phyloP scores from a whole-genome alignment of 2,329 filamentous ascomycete genomes.

The Rhexocercosporidium sp. region DNA sequence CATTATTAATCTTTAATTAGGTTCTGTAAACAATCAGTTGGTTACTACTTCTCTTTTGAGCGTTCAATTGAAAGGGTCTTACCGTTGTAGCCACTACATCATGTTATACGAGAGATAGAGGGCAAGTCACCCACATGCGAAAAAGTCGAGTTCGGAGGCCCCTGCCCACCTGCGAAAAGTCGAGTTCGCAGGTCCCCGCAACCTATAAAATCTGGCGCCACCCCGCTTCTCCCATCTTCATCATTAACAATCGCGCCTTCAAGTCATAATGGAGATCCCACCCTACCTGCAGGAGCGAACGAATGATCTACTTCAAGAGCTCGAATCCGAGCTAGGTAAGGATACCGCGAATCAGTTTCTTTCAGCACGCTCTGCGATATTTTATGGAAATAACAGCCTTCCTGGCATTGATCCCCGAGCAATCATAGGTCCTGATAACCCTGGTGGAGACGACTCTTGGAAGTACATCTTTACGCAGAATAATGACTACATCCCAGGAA shows the following conservation, averaged over 20 bases:
- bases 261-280: neutral
- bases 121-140: too few relatives aligned
- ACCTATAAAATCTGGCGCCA: neutral
- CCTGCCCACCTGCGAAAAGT: neutral
- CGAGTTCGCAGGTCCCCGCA: neutral
- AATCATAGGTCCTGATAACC: neutral
- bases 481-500: neutral
- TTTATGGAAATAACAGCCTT: neutral
- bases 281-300: neutral
- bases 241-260: neutral
- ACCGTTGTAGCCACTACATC: too few relatives aligned
- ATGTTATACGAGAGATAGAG: too few relatives aligned
- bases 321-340: neutral
- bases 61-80: too few relatives aligned
- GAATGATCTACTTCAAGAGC: neutral
- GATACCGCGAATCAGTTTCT: neutral
- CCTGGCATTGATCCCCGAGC: neutral
- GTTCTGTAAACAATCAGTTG: too few relatives aligned
- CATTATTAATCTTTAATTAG: too few relatives aligned
- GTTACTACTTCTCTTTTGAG: too few relatives aligned
- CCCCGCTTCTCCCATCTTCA: neutral
- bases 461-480: neutral
- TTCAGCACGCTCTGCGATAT: neutral
- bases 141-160: accelerated
- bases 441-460: neutral